Base-by-base conservation (phyloP, 768 basidiomycete species). In the Tulasnella sp. region DNA sequence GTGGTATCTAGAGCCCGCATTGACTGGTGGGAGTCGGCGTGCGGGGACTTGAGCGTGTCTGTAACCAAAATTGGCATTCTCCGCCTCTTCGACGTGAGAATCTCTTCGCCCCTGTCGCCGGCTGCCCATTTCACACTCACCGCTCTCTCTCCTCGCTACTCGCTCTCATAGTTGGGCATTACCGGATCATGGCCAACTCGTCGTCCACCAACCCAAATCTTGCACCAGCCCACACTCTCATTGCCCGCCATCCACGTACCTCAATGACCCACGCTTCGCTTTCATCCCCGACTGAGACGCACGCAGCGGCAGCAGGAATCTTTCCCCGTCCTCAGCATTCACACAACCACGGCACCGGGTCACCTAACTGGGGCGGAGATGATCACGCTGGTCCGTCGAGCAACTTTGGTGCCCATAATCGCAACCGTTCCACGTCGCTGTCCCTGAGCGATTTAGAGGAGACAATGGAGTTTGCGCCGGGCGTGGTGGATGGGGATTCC, bases 201-300 rank as follows among this genome's bases (percentile, higher is more conserved):
- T 44, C 76, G 18, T 46, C 34, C n/a, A 46, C 77, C 9, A 64
- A 64, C 31, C 44, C 79, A 20, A 80, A 80, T 24, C 79, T 80
- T 42, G 79, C 79, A 24, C 94, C 94, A 1, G 92, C 94, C 11
- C 94, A 95, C 84, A 93, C 95, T 82, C 93, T 96, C 84, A 96
- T 96, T 82, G 95, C 95, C 12, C 92, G 95, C 83, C 93, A 93
- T 83, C 94, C 95, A 24, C 89, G 94, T 58, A 93, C 94, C 18
- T 89, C 88, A 4, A 91, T 93, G 83, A 92, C 93, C 3, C 92
- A 93, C 8, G 94, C 94, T 0, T 89, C 93, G 16, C 91, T 96
- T 81, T 94, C 93, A 83, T 93, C 92, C 7, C 94, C 94, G 5
- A 95, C 93, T 8, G 94, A 96, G 85, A 96, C 95, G 0, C 94